Evolutionary conservation across 2,329 filamentous ascomycete species (phyloP).

Genomic region (Xylariaceae sp.): DNA sequence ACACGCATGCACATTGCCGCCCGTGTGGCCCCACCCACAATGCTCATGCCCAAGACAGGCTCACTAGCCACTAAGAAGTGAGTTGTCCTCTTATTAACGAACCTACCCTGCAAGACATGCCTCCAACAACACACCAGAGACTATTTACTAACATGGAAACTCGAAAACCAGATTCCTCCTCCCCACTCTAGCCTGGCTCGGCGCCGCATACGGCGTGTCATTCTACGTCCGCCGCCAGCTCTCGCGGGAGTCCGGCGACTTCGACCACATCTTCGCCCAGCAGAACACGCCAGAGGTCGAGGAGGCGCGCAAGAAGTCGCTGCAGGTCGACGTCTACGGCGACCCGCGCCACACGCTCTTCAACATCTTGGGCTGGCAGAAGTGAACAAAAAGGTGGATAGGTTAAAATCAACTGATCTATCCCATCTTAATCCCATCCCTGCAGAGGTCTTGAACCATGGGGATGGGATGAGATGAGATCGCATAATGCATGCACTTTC

Average conservation of each 20-base stretch:
- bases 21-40: conserved; percentile 10
- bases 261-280: conserved; percentile 28
- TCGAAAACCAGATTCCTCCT: conserved; percentile 8
- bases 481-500: too few relatives aligned
- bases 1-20: conserved; percentile 21
- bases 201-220: conserved; percentile 20
- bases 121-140: background rate
- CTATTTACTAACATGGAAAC: too few relatives aligned
- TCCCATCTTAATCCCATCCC: too few relatives aligned
- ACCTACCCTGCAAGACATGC: background rate
- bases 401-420: too few relatives aligned
- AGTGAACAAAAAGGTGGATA: too few relatives aligned
- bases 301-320: conserved; percentile 18
- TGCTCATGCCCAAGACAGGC: background rate
- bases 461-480: too few relatives aligned
- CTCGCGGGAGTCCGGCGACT: conserved; percentile 13
- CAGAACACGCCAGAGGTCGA: conserved; percentile 31
- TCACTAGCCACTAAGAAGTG: conserved; percentile 15
- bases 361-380: conserved; percentile 29
- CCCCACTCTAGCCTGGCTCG: conserved; percentile 12
- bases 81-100: background rate
- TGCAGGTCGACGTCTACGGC: conserved; percentile 25
- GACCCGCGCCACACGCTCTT: conserved; percentile 29
- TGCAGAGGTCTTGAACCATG: too few relatives aligned
- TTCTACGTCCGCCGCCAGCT: conserved; percentile 24